A percentile compares a stretch with the other conserved stretches of the same genome.
phyloP scores from a whole-genome alignment of 2,329 filamentous ascomycete species.

The Pseudogymnoascus verrucosus region DNA sequence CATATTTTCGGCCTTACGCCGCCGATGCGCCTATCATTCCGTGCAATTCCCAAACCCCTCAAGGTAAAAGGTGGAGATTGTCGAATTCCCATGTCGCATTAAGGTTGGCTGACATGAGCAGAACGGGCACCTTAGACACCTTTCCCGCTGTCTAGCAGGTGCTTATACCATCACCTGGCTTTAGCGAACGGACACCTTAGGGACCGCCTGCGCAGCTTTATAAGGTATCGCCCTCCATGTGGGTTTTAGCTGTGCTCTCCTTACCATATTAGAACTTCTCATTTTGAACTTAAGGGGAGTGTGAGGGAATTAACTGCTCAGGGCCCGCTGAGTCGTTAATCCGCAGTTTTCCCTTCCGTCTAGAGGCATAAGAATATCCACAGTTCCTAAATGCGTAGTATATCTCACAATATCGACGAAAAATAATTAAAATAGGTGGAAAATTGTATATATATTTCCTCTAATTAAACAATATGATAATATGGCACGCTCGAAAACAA shows the following conservation, averaged over 20 bases:
- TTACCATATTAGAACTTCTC: not conserved
- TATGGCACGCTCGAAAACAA: not conserved
- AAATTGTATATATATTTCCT: not conserved
- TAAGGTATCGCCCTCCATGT: not conserved
- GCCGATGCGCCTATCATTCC: not conserved
- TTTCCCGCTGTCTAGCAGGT: not conserved
- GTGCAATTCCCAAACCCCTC: not conserved
- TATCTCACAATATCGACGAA: no score
- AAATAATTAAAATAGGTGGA: no score
- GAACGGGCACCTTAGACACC: not conserved
- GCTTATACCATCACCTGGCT: not conserved
- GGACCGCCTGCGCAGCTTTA: not conserved
- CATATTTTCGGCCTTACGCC: not conserved
- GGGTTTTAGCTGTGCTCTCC: not conserved
- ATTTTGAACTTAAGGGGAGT: not conserved
- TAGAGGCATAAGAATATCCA: no score
- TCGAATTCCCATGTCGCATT: not conserved
- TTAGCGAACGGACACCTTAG: not conserved
- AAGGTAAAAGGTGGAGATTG: not conserved
- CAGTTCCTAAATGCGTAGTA: no score
- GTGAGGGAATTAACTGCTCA: not conserved
- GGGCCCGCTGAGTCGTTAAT: no score
- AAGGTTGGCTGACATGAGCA: slow-evolving; percentile 1
- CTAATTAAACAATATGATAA: not conserved
- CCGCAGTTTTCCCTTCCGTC: no score